Percentiles rank a stretch among this genome's conserved stretches.
These are phyloP conservation scores for Salvia splendens DNA, from an alignment of 257 asterid species.

Conservation along the genomic window DNA sequence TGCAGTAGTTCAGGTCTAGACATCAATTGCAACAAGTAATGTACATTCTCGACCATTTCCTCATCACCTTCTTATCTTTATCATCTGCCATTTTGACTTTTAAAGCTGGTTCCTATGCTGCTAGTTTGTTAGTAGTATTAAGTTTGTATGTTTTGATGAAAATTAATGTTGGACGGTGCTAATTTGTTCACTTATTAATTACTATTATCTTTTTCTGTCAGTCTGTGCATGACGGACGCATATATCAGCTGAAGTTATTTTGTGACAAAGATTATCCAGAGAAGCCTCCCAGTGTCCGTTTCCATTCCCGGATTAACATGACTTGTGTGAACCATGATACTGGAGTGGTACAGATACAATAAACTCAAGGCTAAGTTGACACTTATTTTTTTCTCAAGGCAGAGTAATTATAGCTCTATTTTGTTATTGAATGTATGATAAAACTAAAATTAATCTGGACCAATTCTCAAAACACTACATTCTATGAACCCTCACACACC, in stretches of 20 bases:
- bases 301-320: constrained; percentile 84
- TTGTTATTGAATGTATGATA: constrained; percentile 15
- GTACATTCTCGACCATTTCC: constrained; percentile 4
- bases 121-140: not conserved
- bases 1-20: not conserved
- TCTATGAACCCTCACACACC: too few relatives aligned
- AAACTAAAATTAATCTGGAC: not conserved
- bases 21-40: not conserved
- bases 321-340: constrained; percentile 75
- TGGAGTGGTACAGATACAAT: constrained; percentile 61
- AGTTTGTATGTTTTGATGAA: not conserved
- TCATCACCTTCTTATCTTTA: not conserved
- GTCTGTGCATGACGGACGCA: constrained; percentile 93
- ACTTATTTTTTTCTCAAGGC: constrained; percentile 10
- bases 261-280: constrained; percentile 96
- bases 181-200: not conserved
- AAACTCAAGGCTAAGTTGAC: constrained; percentile 25
- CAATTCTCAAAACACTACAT: not conserved
- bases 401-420: not conserved
- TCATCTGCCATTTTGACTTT: not conserved
- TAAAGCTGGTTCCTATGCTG: not conserved
- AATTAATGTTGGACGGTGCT: not conserved
- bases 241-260: constrained; percentile 81
- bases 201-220: constrained; percentile 45
- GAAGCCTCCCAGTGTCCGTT: constrained; percentile 89